Conservation (phyloP, 306 rosid species). For the Betula pendula region DNA sequence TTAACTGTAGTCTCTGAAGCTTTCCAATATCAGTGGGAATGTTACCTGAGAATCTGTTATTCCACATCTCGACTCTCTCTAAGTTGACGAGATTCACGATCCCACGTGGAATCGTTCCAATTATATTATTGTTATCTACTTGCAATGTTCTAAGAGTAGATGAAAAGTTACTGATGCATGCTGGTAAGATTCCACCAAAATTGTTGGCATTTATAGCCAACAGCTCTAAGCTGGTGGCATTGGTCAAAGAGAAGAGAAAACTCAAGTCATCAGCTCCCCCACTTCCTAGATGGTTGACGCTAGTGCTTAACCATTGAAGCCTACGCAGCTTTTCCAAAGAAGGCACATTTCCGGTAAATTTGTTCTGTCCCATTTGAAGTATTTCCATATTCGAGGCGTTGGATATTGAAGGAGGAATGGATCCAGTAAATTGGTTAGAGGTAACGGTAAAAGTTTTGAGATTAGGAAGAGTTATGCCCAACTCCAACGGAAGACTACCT, state of each 20-base stretch:
- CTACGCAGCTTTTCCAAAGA: neutral
- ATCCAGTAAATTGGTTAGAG: neutral
- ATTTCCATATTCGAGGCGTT: neutral
- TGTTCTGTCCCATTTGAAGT: no score
- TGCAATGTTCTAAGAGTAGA: neutral
- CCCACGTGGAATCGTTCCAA: neutral
- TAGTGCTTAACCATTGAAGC: no score
- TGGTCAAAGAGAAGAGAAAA: neutral
- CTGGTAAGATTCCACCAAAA: neutral
- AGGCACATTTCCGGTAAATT: neutral
- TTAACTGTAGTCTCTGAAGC: neutral
- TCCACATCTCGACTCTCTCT: neutral
- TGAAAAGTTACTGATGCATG: neutral
- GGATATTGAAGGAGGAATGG: neutral
- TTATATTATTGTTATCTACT: neutral
- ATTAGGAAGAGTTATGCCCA: neutral
- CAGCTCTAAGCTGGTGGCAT: neutral
- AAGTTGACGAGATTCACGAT: neutral
- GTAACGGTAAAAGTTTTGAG: accelerated
- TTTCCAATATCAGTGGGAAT: neutral
- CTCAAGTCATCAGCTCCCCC: neutral
- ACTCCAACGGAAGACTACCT: neutral
- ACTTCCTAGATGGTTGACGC: no score
- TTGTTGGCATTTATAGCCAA: neutral
- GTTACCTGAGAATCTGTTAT: neutral